Base-by-base conservation (phyloP, 2,329 filamentous ascomycete species). In the Ophiobolus disseminans region DNA sequence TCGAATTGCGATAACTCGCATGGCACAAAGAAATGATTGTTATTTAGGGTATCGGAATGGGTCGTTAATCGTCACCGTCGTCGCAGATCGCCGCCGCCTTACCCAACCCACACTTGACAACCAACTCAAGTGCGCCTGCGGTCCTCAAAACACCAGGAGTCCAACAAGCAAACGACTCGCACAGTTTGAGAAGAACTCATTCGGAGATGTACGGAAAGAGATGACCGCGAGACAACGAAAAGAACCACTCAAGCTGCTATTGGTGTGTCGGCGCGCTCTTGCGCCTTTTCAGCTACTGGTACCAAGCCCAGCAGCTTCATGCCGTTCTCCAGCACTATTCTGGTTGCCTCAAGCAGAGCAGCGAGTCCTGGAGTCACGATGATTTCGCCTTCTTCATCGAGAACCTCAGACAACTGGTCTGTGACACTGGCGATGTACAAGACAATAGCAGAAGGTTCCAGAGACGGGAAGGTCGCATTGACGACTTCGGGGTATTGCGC, bases 401-500 rank as follows among this genome's bases (percentile, higher is more conserved):
- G 47, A 43, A 59, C 65, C 9, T 60, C 53, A 1, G 53, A 39
- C 20, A 73, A 47, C 25, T 67, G 64, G 25, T 63, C 58, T 19
- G 53, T 59, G 21, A 72, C 50, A 22, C 45, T 62, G 9, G 52
- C 38, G n/a, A 73, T 50, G 43, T 69, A 73, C 8, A 52, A 49
- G 11, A 66, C 53, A 6, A 73, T 58, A 11, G 48, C 52, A 16
- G 65, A 56, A 9, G 67, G 59, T 34, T 73, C 67, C 4, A 69
- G 55, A 1, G 62, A 62, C 8, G 61, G 55, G 26, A 63, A 66
- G 0, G 60, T 56, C 11, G 58, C 46, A 14, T 63, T 57, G 3
- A 60, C 53, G 6, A 69, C 59, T 22, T 72, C 68, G 0, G 68
- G 66, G 41, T 68, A 72, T 38, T 72, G 68, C 1, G 56, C 55